Evolutionary conservation across 257 asterid species (phyloP), one percentile per base, ranked within the genome.

Genomic region (Gardenia jasminoides): DNA sequence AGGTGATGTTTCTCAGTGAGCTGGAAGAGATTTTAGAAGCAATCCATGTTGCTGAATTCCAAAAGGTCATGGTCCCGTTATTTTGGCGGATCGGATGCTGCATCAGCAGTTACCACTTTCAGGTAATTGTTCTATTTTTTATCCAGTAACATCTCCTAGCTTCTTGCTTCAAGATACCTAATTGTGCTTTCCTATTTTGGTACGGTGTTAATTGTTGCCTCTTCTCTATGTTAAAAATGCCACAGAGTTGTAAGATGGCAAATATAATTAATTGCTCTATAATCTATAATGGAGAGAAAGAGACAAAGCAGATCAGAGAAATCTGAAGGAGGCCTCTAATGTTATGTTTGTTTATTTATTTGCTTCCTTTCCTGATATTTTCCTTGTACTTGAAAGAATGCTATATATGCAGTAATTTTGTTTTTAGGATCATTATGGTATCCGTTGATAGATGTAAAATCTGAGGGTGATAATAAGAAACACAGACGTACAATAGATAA

Each of bases 1-100:
- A 94, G 91, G 89, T 94, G 75, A 91, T 94, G 94, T 92, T 92
- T 81, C 79, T 92, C 86, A 84, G 94, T n/a, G 98, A 94, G 86
- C 10, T 92, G 72, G 97, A 94, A 88, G 96, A 94, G 86, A 88
- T 92, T 84, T 85, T 94, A 70, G 98, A 92, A 82, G 84, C 75
- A 36, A 91, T 92, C 62, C 86, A 83, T 84, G 86, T 91, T 92
- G 79, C 81, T 7, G 97, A 92, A 82, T 94, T 94, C 80, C 94
- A 90, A 78, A 86, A 87, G 75, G 86, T 94, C 74, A 91, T 92
- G 97, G 89, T 91, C 70, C 96, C 97, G 5, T 81, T 94, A 47
- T 94, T 90, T 80, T 82, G 87, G 85, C 93, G 97, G 83, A 81
- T 94, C 79, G 82, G 90, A 54, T 84, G 84, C 79, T 91, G 97